phyloP scores from a whole-genome alignment of 345 rosid genomes.

The Triadica sebifera region DNA sequence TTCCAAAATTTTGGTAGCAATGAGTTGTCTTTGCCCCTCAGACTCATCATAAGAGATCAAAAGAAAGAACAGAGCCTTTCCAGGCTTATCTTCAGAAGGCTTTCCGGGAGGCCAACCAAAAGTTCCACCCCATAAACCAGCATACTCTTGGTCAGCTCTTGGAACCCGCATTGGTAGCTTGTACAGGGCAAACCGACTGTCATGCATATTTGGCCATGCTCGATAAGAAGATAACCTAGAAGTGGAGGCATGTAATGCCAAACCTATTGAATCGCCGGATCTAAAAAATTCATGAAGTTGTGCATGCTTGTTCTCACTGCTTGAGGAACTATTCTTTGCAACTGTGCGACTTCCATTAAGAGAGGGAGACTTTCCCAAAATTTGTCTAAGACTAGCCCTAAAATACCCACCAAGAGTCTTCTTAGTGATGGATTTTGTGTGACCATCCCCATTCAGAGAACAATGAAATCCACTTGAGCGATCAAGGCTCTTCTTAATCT shows the following conservation, averaged over 20 bases:
- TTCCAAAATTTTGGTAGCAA: constrained; percentile 85
- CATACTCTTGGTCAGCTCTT: constrained; percentile 53
- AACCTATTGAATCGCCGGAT: constrained; percentile 60
- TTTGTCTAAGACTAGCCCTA: constrained; percentile 50
- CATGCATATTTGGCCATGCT: constrained; percentile 88
- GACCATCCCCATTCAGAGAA: constrained; percentile 35
- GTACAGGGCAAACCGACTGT: constrained; percentile 69
- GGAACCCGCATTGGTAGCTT: constrained; percentile 58
- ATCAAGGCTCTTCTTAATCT: constrained; percentile 44
- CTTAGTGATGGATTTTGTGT: constrained; percentile 29
- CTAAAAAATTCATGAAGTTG: constrained; percentile 59
- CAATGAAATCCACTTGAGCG: constrained; percentile 20
- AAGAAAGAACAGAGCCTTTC: constrained; percentile 74
- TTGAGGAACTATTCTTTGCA: constrained; percentile 41
- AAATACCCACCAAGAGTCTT: constrained; percentile 51
- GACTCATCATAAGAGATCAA: constrained; percentile 72
- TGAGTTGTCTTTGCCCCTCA: constrained; percentile 46
- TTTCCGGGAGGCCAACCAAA: constrained; percentile 86
- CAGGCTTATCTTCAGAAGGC: constrained; percentile 65
- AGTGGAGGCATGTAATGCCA: constrained; percentile 49
- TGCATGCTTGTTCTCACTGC: constrained; percentile 49
- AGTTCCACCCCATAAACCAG: constrained; percentile 86
- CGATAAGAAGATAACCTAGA: constrained; percentile 61
- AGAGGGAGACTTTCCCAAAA: constrained; percentile 55
- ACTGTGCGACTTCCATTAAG: constrained; percentile 26